Base-by-base conservation (phyloP, 1,284 basidiomycete species). In the Cerioporus squamosus region DNA sequence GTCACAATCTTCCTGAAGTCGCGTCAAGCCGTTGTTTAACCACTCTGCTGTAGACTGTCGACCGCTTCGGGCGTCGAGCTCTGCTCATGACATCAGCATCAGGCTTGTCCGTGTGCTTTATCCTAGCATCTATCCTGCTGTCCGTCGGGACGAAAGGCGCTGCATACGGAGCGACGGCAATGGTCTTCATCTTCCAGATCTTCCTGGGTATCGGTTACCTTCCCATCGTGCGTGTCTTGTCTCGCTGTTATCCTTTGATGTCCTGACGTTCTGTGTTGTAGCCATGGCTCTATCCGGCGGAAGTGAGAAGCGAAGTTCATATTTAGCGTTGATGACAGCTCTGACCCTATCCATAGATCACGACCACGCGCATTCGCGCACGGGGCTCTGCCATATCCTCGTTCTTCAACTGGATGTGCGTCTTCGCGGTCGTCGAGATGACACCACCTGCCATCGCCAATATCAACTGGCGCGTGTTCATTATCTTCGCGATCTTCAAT, bases 361-460 rank as follows among this genome's bases (percentile, higher is more conserved):
- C 73, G n/a, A 78, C 61, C 22, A 63, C 64, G 20, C 61, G 61
- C 44, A 65, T 65, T 26, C 61, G 64, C 24, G 64, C 61, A 14
- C 57, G 64, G 12, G 61, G 61, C 24, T 63, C 61, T 5, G 70
- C 76, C 12, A 74, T 79, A 38, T 73, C 75, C 6, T 75, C 74
- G 49, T 76, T 76, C 65, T 74, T 75, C 65, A 78, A 63, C 48
- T 79, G 77, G 77, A 74, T 78, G 72, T 77, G 76, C 60, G 74
- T 76, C 53, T 80, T 80, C 63, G 73, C 77, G 9, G 77, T 83
- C 31, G 80, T 82, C 18, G 73, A 79, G 61, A 79, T 82, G 69
- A 80, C 76, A 5, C 80, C 78, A 7, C 74, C 76, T 5, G 81
- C 80, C 0, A 78, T 83, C 53, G 72, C 74, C n/a, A 81, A 81